Conservation (phyloP, 2,329 filamentous ascomycete genomes). For the Neonectria faginata region DNA sequence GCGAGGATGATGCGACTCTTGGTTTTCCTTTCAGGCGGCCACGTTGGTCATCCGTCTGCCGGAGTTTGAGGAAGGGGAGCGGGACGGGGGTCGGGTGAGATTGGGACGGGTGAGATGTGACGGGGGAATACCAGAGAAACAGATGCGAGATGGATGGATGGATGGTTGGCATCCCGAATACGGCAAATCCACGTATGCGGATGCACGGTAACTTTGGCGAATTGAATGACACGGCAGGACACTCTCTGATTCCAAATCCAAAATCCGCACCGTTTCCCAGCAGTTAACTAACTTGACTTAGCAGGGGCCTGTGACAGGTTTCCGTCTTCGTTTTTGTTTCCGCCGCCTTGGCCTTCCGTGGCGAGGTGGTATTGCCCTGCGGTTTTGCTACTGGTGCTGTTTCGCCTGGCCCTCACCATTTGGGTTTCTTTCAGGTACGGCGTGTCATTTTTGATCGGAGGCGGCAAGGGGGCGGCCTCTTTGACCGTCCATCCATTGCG, state of each 20-base stretch:
- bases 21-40: not conserved
- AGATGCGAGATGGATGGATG: not conserved
- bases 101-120: not conserved
- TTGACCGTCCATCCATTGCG: slow-evolving; percentile 11
- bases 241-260: slow-evolving; percentile 1
- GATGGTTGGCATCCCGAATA: not conserved
- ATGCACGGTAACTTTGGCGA: not conserved
- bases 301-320: not conserved
- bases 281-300: no score
- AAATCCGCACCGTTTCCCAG: no score
- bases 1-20: not conserved
- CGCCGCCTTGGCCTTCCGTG: not conserved
- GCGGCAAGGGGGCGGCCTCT: slow-evolving; percentile 14
- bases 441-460: slow-evolving; percentile 6
- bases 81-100: not conserved
- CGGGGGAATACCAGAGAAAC: not conserved
- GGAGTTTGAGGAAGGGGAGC: not conserved
- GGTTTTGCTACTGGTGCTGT: slow-evolving; percentile 24
- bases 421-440: slow-evolving; percentile 6
- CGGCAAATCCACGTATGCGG: not conserved
- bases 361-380: slow-evolving; percentile 9
- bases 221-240: not conserved
- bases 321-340: not conserved
- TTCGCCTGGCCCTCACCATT: slow-evolving; percentile 28
- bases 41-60: slow-evolving; percentile 5